Percentiles rank a stretch among this genome's conserved stretches.
These are phyloP conservation scores for Aspergillus pseudoterreus DNA, from an alignment of 2,329 filamentous ascomycete species.

Conservation along the genomic window DNA sequence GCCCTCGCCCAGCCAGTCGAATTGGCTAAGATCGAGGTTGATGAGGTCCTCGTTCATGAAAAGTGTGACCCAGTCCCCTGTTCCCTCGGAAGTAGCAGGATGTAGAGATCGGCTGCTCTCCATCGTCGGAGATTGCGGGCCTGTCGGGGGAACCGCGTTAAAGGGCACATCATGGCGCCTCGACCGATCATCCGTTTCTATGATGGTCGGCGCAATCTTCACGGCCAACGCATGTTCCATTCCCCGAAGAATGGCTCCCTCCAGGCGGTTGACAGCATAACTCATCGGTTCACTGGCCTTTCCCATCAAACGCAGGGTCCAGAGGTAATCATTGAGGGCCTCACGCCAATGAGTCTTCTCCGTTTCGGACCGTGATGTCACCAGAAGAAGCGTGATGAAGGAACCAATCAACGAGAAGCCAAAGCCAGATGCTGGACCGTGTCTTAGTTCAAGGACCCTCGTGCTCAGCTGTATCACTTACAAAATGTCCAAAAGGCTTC, in stretches of 20 bases:
- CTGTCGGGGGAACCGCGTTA: background rate
- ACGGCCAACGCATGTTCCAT: slow-evolving; percentile 4
- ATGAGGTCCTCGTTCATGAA: background rate
- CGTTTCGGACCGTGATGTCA: background rate
- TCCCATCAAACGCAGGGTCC: background rate
- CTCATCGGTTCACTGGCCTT: slow-evolving; percentile 1
- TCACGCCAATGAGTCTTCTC: background rate
- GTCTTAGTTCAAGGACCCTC: no score
- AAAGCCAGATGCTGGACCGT: background rate
- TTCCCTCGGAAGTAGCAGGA: background rate
- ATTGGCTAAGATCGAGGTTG: background rate
- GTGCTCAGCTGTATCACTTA: no score
- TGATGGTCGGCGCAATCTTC: background rate
- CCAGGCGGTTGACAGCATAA: background rate
- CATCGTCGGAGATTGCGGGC: background rate
- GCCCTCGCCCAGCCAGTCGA: background rate
- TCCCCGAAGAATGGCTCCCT: slow-evolving; percentile 1
- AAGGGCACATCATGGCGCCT: background rate
- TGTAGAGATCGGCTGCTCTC: background rate
- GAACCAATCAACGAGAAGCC: background rate
- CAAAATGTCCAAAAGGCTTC: no score
- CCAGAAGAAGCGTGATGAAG: background rate
- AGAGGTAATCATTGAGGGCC: background rate
- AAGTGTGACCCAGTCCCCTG: background rate
- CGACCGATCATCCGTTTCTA: background rate